Evolutionary conservation across 225 moss, liverwort and hornwort genomes (phyloP).

Genomic region (Anthoceros angustus): DNA sequence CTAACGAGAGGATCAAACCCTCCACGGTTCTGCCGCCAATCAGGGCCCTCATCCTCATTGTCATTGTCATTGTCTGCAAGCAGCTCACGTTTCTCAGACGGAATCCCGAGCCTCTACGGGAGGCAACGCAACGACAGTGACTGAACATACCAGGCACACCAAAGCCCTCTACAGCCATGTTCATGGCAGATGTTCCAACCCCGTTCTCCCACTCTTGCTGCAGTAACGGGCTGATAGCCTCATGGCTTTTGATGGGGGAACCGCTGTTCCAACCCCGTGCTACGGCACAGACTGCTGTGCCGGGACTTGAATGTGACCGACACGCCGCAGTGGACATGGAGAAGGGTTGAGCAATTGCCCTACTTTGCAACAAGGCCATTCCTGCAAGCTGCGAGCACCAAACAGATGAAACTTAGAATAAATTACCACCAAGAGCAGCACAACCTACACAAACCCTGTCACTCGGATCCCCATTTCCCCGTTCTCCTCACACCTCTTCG

Average conservation of each 20-base stretch:
- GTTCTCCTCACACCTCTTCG: background rate
- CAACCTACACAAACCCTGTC: no score
- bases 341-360: background rate
- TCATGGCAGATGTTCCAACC: background rate
- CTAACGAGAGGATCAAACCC: slow-evolving; percentile 37
- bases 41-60: no score
- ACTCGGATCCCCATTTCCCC: no score
- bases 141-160: background rate
- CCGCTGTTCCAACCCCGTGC: background rate
- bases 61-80: no score
- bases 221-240: background rate
- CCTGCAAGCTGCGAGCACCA: background rate
- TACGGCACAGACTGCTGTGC: background rate
- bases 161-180: background rate
- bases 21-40: slow-evolving; percentile 16
- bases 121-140: no score
- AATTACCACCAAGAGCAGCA: no score
- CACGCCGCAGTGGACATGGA: background rate
- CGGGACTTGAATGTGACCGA: background rate
- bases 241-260: background rate
- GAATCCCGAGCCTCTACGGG: no score
- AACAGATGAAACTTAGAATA: background rate
- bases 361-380: background rate
- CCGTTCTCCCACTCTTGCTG: background rate
- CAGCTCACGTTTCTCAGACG: no score